Percentiles rank a stretch among this genome's conserved stretches.
phyloP scores from a whole-genome alignment of 768 basidiomycete genomes.

The Macrolepiota albuminosa region DNA sequence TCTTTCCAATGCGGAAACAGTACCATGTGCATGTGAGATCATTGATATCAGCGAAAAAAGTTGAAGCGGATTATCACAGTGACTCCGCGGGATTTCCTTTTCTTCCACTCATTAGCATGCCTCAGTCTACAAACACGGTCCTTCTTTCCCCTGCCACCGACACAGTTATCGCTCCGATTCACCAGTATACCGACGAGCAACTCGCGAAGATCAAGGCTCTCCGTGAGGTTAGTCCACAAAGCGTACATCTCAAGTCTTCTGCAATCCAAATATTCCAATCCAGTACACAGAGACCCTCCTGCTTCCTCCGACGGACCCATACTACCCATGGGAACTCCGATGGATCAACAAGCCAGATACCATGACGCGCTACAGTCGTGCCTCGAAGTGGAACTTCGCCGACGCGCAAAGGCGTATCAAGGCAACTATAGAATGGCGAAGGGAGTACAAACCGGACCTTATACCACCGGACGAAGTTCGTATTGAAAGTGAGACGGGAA shows the following conservation, averaged over 20 bases:
- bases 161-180: slow-evolving; percentile 47
- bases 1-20: not conserved
- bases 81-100: not conserved
- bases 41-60: slow-evolving; percentile 7
- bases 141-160: slow-evolving; percentile 52
- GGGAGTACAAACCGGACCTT: slow-evolving; percentile 81
- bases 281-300: slow-evolving; percentile 66
- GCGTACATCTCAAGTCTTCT: not conserved
- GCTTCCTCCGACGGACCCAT: slow-evolving; percentile 65
- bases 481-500: slow-evolving; percentile 79
- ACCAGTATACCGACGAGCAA: slow-evolving; percentile 64
- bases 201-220: slow-evolving; percentile 52
- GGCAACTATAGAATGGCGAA: slow-evolving; percentile 77
- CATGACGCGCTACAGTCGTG: slow-evolving; percentile 74
- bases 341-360: slow-evolving; percentile 72
- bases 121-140: slow-evolving; percentile 31
- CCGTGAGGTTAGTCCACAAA: slow-evolving; percentile 43
- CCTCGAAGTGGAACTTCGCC: slow-evolving; percentile 76
- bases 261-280: not conserved
- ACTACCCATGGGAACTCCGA: slow-evolving; percentile 70
- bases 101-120: slow-evolving; percentile 11
- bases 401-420: slow-evolving; percentile 78
- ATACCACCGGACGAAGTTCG: slow-evolving; percentile 78
- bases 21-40: slow-evolving; percentile 12
- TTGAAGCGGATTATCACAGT: slow-evolving; percentile 1